phyloP scores from a whole-genome alignment of 2,329 filamentous ascomycete genomes.

The Fusarium pininemorale region DNA sequence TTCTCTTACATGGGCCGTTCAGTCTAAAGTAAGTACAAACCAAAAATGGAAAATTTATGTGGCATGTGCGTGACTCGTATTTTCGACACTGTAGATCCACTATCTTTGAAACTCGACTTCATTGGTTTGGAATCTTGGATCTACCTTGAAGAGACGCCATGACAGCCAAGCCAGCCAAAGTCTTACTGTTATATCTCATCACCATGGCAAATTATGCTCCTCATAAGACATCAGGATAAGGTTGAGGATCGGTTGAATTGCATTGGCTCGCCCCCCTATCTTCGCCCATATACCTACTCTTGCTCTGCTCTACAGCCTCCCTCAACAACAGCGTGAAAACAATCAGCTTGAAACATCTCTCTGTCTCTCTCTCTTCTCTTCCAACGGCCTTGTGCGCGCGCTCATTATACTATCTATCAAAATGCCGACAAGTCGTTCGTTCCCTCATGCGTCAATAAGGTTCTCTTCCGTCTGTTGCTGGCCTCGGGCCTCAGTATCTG shows the following conservation, averaged over 20 bases:
- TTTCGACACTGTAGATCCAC: constrained; percentile 39
- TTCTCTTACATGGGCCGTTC: neutral
- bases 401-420: constrained; percentile 42
- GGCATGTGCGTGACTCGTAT: constrained; percentile 22
- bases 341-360: constrained; percentile 38
- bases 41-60: constrained; percentile 28
- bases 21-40: neutral
- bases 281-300: constrained; percentile 41
- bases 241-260: constrained; percentile 39
- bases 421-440: constrained; percentile 30
- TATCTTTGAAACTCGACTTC: constrained; percentile 15
- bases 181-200: neutral
- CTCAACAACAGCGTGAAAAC: constrained; percentile 34
- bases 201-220: constrained; percentile 22
- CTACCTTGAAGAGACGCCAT: constrained; percentile 6
- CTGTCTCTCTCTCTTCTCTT: constrained; percentile 26
- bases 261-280: constrained; percentile 47
- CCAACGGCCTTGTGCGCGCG: constrained; percentile 34
- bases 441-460: constrained; percentile 65
- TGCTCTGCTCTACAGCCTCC: constrained; percentile 28
- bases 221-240: neutral
- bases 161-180: constrained; percentile 6
- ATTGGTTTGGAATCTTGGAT: constrained; percentile 20
- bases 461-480: constrained; percentile 63
- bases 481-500: constrained; percentile 51